Base-by-base conservation (phyloP, 2,329 filamentous ascomycete species). In the Lasiodiplodia gonubiensis region DNA sequence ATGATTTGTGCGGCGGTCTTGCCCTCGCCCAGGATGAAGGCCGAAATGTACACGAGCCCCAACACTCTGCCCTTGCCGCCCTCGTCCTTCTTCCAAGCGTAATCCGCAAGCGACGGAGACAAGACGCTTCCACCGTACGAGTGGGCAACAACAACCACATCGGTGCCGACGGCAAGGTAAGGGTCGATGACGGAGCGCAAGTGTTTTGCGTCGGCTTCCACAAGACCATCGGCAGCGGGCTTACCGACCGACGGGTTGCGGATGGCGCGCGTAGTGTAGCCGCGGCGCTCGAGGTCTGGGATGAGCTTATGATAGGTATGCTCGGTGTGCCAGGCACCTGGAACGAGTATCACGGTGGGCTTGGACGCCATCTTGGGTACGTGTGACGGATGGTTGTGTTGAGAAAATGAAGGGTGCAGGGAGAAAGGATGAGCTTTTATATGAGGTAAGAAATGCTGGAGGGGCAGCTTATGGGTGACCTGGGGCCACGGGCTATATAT, bases 91-190 rank as follows among this genome's bases (percentile, higher is more conserved):
- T 27, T 23, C 52, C 52, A 52, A 4, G 37, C 18, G 25, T 59
- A 55, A 39, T 59, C 52, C n/a, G 35, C 51, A 4, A 48, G 25
- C 16, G 64, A 37, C 18, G n/a, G 30, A 10, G 64, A 70, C 25
- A 74, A 71, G 14, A 75, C 72, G 10, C 71, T 73, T 14, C 68
- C 72, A 4, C 71, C 74, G 53, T 75, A 77, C 37, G 74, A 75
- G 67, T 75, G 74, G 1, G 72, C 73, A 7, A 75, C 71, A 2
- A 77, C 49, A 11, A 77, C 39, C 8, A 76, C 69, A 30, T 76
- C 70, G 33, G 71, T 66, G 42, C 73, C 72, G 0, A 46, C 14
- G 0, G 63, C 27, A 3, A 75, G 64, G 16, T 59, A n/a, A 4
- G 69, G 67, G 21, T 66, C 37, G n/a, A 75, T 60, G 2, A 68